Conservation (phyloP, 2,329 filamentous ascomycete genomes). For the Aspergillus felis region DNA sequence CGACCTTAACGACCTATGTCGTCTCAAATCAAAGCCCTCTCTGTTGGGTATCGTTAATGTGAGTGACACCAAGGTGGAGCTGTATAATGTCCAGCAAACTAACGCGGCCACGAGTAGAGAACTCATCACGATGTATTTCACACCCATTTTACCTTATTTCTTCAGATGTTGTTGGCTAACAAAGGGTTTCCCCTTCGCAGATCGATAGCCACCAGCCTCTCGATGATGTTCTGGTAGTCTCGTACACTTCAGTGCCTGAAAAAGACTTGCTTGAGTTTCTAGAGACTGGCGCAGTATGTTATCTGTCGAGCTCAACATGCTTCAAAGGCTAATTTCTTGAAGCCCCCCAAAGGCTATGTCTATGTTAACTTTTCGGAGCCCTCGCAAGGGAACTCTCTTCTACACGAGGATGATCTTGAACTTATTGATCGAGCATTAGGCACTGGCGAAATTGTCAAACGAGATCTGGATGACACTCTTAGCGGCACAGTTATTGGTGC, state of each 20-base stretch:
- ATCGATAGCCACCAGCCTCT: slow-evolving; percentile 19
- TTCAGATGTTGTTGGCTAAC: neutral
- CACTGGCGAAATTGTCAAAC: slow-evolving; percentile 55
- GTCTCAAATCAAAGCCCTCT: slow-evolving; percentile 16
- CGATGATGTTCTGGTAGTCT: slow-evolving; percentile 31
- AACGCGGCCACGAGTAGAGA: slow-evolving; percentile 5
- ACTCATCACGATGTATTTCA: slow-evolving; percentile 13
- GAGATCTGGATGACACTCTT: slow-evolving; percentile 44
- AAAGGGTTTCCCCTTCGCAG: slow-evolving; percentile 1
- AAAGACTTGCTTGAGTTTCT: slow-evolving; percentile 25
- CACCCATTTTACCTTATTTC: neutral
- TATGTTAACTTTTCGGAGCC: slow-evolving; percentile 42
- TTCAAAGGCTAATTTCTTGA: neutral
- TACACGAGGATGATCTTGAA: slow-evolving; percentile 43
- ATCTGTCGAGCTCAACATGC: neutral
- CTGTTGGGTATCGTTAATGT: slow-evolving; percentile 17
- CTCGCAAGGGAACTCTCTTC: slow-evolving; percentile 39
- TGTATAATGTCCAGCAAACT: neutral
- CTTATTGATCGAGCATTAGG: slow-evolving; percentile 53
- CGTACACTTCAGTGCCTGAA: slow-evolving; percentile 25
- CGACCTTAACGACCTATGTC: slow-evolving; percentile 17
- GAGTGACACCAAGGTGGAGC: slow-evolving; percentile 3
- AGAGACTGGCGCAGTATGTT: slow-evolving; percentile 16
- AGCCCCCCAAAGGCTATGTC: slow-evolving; percentile 50
- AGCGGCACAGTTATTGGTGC: slow-evolving; percentile 54